Conservation (phyloP, 345 rosid species). For the Gossypium australe region DNA sequence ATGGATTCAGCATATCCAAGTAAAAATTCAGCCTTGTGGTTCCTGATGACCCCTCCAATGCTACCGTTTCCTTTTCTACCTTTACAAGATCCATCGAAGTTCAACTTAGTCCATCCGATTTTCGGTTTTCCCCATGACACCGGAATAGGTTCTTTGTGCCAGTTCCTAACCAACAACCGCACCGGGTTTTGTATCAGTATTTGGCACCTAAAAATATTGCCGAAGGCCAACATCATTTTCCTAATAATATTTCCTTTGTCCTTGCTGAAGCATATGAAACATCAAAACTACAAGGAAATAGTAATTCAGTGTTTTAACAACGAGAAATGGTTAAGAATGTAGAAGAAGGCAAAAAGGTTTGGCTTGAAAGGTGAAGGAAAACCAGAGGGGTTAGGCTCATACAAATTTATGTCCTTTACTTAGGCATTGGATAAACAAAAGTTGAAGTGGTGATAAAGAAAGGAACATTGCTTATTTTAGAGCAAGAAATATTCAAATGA, state of each 20-base stretch:
- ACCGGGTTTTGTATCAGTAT: slow-evolving; percentile 27
- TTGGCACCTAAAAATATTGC: slow-evolving; percentile 33
- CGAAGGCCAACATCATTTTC: slow-evolving; percentile 29
- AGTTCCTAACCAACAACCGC: slow-evolving; percentile 29
- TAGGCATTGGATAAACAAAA: neutral
- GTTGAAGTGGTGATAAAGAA: slow-evolving; percentile 21
- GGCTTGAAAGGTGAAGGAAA: neutral
- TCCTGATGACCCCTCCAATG: slow-evolving; percentile 79
- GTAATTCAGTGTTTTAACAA: neutral
- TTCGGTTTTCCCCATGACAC: slow-evolving; percentile 74
- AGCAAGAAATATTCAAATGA: slow-evolving; percentile 11
- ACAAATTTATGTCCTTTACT: neutral
- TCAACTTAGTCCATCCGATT: slow-evolving; percentile 72
- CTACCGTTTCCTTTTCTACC: slow-evolving; percentile 52
- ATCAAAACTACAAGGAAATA: neutral
- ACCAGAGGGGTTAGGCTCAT: neutral
- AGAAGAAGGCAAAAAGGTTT: neutral
- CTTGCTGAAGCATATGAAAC: neutral
- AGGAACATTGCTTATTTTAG: slow-evolving; percentile 18
- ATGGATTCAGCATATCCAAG: slow-evolving; percentile 80
- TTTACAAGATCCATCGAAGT: slow-evolving; percentile 72
- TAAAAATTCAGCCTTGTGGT: slow-evolving; percentile 71
- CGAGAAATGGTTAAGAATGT: slow-evolving; percentile 1
- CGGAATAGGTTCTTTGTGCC: slow-evolving; percentile 46
- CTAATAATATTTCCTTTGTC: neutral